Base-by-base conservation (phyloP, 2,329 filamentous ascomycete genomes). In the Bipolaris victoriae region DNA sequence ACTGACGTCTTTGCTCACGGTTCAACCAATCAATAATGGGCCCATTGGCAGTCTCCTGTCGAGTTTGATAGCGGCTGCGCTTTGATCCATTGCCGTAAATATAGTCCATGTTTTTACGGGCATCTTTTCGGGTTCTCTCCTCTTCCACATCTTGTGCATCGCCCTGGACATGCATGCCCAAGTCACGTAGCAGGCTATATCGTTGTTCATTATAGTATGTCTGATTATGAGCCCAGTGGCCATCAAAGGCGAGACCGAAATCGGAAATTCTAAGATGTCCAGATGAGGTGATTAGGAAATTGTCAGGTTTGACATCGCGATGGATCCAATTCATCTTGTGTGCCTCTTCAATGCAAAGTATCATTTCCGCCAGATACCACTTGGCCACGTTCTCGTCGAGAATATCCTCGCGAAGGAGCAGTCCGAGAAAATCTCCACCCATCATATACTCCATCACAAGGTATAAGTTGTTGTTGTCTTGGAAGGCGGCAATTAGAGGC, bases 401-500 rank as follows among this genome's bases (percentile, higher is more conserved):
- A 2, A 91, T 86, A 60, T 95, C 92, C 70, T 96, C 90, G 15
- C 93, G 87, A 53, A 97, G 90, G 15, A 99, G 79, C 0, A 97
- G 78, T 1, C 91, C 91, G 0, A 99, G 82, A 65, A 99, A 98
- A 73, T 99, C 94, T 0, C 95, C 94, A 0, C 94, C 95, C 2
- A 96, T 89, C 92, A 97, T 97, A 72, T 96, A 99, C 58, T 98
- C 93, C 92, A 98, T 97, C 50, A 97, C 90, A 5, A 99, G 85
- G 69, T 98, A 98, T 5, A 99, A 82, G 66, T 91, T 91, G 40
- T 85, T 84, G 35, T 85, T 80, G 73, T 98, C 95, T 75, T 98
- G 92, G 64, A 98, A 98, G 70, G 92, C 95, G 48, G 91, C 84
- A 49, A 97, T 84, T 35, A 99, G 80, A 0, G 93, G 91, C 2